Evolutionary conservation across 345 rosid species (phyloP).

Genomic region (Fremontodendron californicum): DNA sequence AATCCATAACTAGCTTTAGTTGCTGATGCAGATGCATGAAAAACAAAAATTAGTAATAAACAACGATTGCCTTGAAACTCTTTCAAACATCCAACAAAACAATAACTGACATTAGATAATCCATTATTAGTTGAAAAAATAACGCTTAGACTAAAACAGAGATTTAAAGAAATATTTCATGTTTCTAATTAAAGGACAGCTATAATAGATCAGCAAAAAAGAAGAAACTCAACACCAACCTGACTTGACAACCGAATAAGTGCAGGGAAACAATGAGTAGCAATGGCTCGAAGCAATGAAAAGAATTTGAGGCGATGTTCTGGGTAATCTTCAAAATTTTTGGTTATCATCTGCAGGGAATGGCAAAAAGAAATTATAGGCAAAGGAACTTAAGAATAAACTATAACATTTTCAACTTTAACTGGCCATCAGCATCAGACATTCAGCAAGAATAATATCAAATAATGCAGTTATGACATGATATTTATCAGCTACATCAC

Average conservation of each 20-base stretch:
- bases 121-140: neutral
- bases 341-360: constrained; percentile 88
- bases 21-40: constrained; percentile 44
- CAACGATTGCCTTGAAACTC: constrained; percentile 1
- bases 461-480: neutral
- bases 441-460: neutral
- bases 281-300: constrained; percentile 95
- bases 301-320: constrained; percentile 99
- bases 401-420: neutral
- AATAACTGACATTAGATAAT: neutral
- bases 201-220: neutral
- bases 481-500: neutral
- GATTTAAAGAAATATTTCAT: neutral
- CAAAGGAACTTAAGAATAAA: neutral
- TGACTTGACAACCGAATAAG: constrained; percentile 84
- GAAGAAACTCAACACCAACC: constrained; percentile 44
- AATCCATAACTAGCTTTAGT: constrained; percentile 96
- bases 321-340: constrained; percentile 96
- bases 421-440: neutral
- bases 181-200: neutral
- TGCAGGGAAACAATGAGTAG: constrained; percentile 88
- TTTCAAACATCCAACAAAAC: neutral
- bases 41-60: constrained; percentile 4
- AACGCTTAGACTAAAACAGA: neutral
- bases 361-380: neutral